A percentile compares a stretch with the other conserved stretches of the same genome.
Conservation (phyloP, 352 stramenopile genomes). For the Phytophthora brassicae region DNA sequence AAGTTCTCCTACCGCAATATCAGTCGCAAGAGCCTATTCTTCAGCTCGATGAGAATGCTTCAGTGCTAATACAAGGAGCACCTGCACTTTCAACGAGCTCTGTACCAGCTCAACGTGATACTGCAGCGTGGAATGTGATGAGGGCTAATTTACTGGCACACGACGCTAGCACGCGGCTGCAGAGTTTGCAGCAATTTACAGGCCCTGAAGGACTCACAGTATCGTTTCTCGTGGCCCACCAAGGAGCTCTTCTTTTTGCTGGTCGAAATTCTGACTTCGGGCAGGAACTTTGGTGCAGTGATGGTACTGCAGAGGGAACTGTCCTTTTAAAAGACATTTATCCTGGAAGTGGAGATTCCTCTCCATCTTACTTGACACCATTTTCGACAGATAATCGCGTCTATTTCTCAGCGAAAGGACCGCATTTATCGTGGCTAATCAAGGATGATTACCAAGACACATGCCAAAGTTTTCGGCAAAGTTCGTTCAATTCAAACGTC, state of each 20-base stretch:
- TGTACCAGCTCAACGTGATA: background rate
- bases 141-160: conserved; percentile 17
- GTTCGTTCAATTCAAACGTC: conserved; percentile 50
- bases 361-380: conserved; percentile 36
- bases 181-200: conserved; percentile 17
- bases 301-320: conserved; percentile 67
- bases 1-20: conserved; percentile 46
- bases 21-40: conserved; percentile 35
- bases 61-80: conserved; percentile 45
- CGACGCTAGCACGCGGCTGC: conserved; percentile 30
- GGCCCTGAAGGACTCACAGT: conserved; percentile 2
- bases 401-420: conserved; percentile 82
- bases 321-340: conserved; percentile 68
- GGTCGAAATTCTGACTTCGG: conserved; percentile 21
- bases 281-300: conserved; percentile 79
- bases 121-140: conserved; percentile 34
- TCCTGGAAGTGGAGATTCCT: conserved; percentile 32
- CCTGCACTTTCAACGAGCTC: conserved; percentile 8
- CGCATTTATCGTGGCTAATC: conserved; percentile 69
- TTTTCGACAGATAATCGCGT: conserved; percentile 65
- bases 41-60: conserved; percentile 41
- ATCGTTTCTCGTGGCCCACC: conserved; percentile 27
- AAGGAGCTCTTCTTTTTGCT: conserved; percentile 37
- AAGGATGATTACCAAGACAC: conserved; percentile 42
- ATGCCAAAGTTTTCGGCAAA: conserved; percentile 74